Evolutionary conservation across 352 stramenopile species (phyloP).

Genomic region (Pythium rhizo-oryzae): DNA sequence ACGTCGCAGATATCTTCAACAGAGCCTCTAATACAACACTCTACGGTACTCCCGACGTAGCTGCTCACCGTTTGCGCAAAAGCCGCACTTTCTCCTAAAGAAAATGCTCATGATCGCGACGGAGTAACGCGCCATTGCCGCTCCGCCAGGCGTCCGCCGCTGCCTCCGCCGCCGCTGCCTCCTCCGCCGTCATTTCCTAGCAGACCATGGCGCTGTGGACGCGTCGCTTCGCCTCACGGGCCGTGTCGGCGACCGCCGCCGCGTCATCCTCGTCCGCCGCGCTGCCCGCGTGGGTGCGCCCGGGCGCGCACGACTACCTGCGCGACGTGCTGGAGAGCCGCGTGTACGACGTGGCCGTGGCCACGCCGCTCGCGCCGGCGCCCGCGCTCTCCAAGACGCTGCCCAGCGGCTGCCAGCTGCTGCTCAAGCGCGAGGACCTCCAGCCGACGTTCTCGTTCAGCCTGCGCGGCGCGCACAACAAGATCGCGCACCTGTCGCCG

Average conservation of each 20-base stretch:
- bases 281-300: conserved; percentile 60
- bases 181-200: not conserved
- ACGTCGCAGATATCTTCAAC: too few relatives aligned
- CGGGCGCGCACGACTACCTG: conserved; percentile 76
- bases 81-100: too few relatives aligned
- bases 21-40: too few relatives aligned
- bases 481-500: conserved; percentile 94
- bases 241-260: conserved; percentile 16
- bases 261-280: conserved; percentile 25
- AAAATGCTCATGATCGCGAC: too few relatives aligned
- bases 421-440: conserved; percentile 97
- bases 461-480: conserved; percentile 98
- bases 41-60: too few relatives aligned
- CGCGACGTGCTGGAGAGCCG: conserved; percentile 77
- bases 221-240: conserved; percentile 38
- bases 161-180: too few relatives aligned
- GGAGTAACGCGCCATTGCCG: too few relatives aligned
- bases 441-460: conserved; percentile 99
- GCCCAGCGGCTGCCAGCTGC: conserved; percentile 65
- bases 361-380: conserved; percentile 71
- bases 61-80: too few relatives aligned
- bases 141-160: too few relatives aligned
- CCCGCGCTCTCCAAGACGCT: conserved; percentile 59
- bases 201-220: conserved; percentile 23
- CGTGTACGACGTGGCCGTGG: conserved; percentile 81